Percentiles rank a stretch among this genome's conserved stretches.
These are phyloP conservation scores for Triticum monococcum DNA, from an alignment of 176 grass and related monocot genomes.

Conservation along the genomic window DNA sequence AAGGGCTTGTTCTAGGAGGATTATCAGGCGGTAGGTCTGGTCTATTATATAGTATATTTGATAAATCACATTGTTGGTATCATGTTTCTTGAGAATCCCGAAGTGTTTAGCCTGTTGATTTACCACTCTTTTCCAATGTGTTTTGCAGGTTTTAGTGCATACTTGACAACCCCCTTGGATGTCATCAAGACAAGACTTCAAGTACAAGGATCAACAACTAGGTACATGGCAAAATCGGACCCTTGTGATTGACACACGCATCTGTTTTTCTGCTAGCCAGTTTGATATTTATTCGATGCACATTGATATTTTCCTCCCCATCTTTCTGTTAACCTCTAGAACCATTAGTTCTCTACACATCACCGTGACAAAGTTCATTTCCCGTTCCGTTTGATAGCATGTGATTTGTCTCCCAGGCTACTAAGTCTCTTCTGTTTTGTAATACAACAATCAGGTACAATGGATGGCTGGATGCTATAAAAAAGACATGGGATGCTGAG, in stretches of 20 bases:
- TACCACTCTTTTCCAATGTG: slow-evolving; percentile 24
- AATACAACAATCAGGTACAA: slow-evolving; percentile 55
- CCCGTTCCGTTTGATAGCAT: not conserved
- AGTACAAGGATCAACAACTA: slow-evolving; percentile 78
- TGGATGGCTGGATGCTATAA: slow-evolving; percentile 82
- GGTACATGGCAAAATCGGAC: slow-evolving; percentile 41
- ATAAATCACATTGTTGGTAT: slow-evolving; percentile 11
- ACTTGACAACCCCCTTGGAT: slow-evolving; percentile 87
- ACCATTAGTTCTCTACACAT: not conserved
- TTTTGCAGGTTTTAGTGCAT: slow-evolving; percentile 81
- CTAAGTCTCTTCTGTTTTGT: slow-evolving; percentile 13
- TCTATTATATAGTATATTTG: not conserved
- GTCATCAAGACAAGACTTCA: slow-evolving; percentile 93
- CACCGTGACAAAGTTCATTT: not conserved
- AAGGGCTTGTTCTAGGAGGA: slow-evolving; percentile 86
- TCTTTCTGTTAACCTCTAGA: not conserved
- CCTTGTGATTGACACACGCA: not conserved
- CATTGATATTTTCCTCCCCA: not conserved
- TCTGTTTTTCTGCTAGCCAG: not conserved
- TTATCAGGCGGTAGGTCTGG: slow-evolving; percentile 79
- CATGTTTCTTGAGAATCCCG: not conserved
- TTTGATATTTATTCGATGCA: not conserved
- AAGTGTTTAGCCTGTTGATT: slow-evolving; percentile 16
- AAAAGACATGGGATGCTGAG: slow-evolving; percentile 63
- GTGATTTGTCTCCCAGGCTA: not conserved